A percentile compares a stretch with the other conserved stretches of the same genome.
Evolutionary conservation across 1,139 yeast genomes (phyloP).

Genomic region (Kluyveromyces sp.): DNA sequence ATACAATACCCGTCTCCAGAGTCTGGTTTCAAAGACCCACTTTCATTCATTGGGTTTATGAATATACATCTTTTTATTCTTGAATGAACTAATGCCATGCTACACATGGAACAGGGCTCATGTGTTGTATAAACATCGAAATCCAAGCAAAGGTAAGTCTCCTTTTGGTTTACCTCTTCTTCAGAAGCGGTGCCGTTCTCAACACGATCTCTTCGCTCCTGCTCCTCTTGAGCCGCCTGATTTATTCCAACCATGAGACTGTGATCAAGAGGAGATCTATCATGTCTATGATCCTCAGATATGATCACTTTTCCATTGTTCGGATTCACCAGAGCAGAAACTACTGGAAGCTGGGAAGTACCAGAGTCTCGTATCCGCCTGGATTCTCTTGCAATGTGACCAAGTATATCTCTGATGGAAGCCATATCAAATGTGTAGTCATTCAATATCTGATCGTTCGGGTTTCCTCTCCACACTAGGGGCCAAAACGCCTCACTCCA

Average conservation of each 20-base stretch:
- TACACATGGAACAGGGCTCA: slow-evolving; percentile 96
- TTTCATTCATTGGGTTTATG: slow-evolving; percentile 38
- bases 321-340: slow-evolving; percentile 28
- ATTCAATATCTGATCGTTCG: slow-evolving; percentile 64
- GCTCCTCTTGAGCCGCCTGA: slow-evolving; percentile 41
- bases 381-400: slow-evolving; percentile 30
- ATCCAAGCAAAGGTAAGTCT: slow-evolving; percentile 62
- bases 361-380: slow-evolving; percentile 11
- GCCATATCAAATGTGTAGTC: slow-evolving; percentile 44
- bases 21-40: slow-evolving; percentile 51
- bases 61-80: slow-evolving; percentile 67
- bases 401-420: slow-evolving; percentile 39
- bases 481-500: slow-evolving; percentile 84
- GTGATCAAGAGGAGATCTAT: slow-evolving; percentile 52
- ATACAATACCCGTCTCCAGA: slow-evolving; percentile 67
- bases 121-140: slow-evolving; percentile 81
- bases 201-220: slow-evolving; percentile 7
- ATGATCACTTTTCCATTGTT: slow-evolving; percentile 36
- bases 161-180: slow-evolving; percentile 11
- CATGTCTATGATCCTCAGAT: slow-evolving; percentile 36
- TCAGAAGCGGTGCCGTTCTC: slow-evolving; percentile 11
- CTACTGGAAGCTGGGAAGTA: slow-evolving; percentile 16
- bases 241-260: slow-evolving; percentile 68
- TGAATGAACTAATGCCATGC: slow-evolving; percentile 94
- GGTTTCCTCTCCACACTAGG: slow-evolving; percentile 87